Evolutionary conservation across 1,284 basidiomycete genomes (phyloP).

Genomic region (Leccinum pachyderme): DNA sequence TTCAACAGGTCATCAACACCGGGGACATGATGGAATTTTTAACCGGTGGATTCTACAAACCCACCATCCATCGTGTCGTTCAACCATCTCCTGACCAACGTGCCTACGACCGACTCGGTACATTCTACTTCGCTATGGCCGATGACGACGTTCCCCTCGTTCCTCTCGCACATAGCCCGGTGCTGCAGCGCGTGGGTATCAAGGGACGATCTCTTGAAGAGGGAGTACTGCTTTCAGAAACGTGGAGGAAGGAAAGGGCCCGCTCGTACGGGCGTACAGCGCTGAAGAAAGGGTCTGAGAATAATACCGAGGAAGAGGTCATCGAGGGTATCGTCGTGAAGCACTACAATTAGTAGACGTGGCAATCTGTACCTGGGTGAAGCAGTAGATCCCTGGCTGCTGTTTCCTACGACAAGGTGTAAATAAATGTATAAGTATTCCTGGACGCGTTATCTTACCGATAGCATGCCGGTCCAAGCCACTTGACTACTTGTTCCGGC

Average conservation of each 20-base stretch:
- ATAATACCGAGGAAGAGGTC: slow-evolving; percentile 41
- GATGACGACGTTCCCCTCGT: slow-evolving; percentile 33
- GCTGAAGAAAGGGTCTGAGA: slow-evolving; percentile 24
- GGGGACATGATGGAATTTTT: slow-evolving; percentile 58
- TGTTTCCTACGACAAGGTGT: too few relatives aligned
- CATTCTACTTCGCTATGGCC: slow-evolving; percentile 41
- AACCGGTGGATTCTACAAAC: slow-evolving; percentile 48
- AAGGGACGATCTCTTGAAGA: background rate
- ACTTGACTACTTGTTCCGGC: background rate
- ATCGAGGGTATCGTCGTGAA: slow-evolving; percentile 41
- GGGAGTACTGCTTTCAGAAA: background rate
- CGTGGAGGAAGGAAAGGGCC: background rate
- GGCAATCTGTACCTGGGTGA: too few relatives aligned
- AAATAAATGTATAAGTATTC: too few relatives aligned
- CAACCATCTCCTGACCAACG: slow-evolving; percentile 43
- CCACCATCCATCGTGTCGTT: slow-evolving; percentile 45
- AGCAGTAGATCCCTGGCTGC: too few relatives aligned
- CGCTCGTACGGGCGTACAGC: background rate
- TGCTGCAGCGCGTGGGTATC: slow-evolving; percentile 21
- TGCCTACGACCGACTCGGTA: slow-evolving; percentile 38
- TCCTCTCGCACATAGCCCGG: slow-evolving; percentile 30
- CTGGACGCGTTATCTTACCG: background rate
- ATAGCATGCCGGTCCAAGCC: background rate
- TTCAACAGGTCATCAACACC: slow-evolving; percentile 42
- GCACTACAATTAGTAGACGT: slow-evolving; percentile 35